Conservation (phyloP, 257 asterid genomes). For the Nicotiana tomentosiformis region DNA sequence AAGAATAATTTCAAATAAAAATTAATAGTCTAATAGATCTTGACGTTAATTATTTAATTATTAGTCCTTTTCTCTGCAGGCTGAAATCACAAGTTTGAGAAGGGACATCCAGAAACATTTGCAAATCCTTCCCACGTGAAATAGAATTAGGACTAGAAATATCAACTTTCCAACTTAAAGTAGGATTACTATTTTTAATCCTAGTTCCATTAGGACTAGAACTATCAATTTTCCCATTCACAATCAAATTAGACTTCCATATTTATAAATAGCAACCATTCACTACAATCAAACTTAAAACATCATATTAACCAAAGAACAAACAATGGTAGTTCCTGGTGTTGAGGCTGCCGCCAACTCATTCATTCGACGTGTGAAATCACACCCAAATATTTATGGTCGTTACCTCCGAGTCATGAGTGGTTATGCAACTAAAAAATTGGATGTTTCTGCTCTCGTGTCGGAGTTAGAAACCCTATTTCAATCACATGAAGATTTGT, state of each 20-base stretch:
- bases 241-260: too few relatives aligned
- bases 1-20: too few relatives aligned
- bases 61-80: too few relatives aligned
- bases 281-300: not conserved
- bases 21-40: too few relatives aligned
- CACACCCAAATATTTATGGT: not conserved
- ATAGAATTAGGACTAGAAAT: too few relatives aligned
- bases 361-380: not conserved
- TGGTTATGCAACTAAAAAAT: not conserved
- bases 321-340: not conserved
- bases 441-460: not conserved
- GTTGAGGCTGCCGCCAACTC: not conserved
- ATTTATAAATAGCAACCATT: not conserved
- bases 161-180: not conserved
- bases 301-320: not conserved
- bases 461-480: not conserved
- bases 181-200: not conserved
- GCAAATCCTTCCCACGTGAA: not conserved
- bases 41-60: too few relatives aligned
- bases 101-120: not conserved
- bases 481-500: not conserved
- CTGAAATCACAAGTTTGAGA: not conserved
- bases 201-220: not conserved
- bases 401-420: not conserved
- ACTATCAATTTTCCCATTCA: too few relatives aligned